Percentiles rank a stretch among this genome's conserved stretches.
Evolutionary conservation across 164 flowering plant genomes (phyloP).

Genomic region (Chloranthus sessilifolius): DNA sequence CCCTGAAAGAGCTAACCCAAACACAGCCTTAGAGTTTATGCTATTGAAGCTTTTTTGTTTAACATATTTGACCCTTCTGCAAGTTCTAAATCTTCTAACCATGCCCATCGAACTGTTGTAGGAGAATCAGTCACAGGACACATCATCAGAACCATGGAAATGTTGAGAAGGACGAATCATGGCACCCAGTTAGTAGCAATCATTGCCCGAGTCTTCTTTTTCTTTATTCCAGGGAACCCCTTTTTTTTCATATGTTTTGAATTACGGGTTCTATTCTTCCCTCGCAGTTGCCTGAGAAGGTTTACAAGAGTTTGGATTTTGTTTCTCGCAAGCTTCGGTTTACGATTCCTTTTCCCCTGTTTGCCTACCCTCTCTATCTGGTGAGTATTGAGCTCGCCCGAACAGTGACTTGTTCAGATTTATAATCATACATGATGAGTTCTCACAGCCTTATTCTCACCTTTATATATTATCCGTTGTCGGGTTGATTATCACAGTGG

Average conservation of each 20-base stretch:
- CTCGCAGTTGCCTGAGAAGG: conserved; percentile 54
- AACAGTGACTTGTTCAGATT: too few relatives aligned
- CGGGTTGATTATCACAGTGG: conserved; percentile 55
- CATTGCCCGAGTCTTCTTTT: neutral
- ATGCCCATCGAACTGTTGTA: too few relatives aligned
- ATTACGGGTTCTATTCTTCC: neutral
- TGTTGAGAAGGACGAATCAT: conserved; percentile 48
- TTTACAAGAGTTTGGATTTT: conserved; percentile 41
- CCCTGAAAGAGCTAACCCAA: too few relatives aligned
- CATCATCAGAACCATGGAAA: conserved; percentile 65
- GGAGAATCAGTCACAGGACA: conserved; percentile 64
- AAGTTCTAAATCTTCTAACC: too few relatives aligned
- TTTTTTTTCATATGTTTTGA: too few relatives aligned
- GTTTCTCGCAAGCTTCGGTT: conserved; percentile 36
- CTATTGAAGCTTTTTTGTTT: too few relatives aligned
- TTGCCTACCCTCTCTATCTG: conserved; percentile 71
- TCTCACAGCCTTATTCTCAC: too few relatives aligned
- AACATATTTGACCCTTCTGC: too few relatives aligned
- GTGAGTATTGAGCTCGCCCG: conserved; percentile 25
- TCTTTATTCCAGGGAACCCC: too few relatives aligned
- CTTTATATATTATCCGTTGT: too few relatives aligned
- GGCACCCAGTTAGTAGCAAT: conserved; percentile 35
- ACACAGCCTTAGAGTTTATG: too few relatives aligned
- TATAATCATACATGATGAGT: too few relatives aligned
- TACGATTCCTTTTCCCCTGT: conserved; percentile 57